Base-by-base conservation (phyloP, 257 asterid species). In the Nyctanthes arbortristis region DNA sequence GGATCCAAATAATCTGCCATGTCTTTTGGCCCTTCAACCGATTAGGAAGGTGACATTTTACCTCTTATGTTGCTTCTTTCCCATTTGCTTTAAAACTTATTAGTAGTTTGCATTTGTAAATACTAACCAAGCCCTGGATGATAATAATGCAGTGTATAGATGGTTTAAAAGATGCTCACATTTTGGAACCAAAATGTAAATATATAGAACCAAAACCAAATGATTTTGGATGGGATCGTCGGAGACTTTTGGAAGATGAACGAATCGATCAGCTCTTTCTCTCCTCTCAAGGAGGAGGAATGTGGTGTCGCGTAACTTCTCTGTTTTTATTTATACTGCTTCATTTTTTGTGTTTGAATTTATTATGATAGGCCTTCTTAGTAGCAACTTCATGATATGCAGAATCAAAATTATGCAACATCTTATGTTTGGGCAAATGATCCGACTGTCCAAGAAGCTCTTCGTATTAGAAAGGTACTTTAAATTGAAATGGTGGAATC, bases 141-240 rank as follows among this genome's bases (percentile, higher is more conserved):
- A 30, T 47, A 69, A 14, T 37, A 11, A 1, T 56, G 77, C 74
- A 83, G 88, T 77, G 88, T 74, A 65, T 24, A 6, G 3, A 58
- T 6, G 16, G 1, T 31, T 7, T 78, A 27, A 5, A 58, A 18
- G 0, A 0, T 0, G 66, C 1, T 0, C 75, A 77, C 45, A 70
- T 80, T 47, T 65, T 83, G 61, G 89, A 85, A 63, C 87, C 89
- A 22, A 69, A 12, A 13, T 86, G 92, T 67, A 31, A 37, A 58
- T 13, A 29, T 20, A 13, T 30, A 35, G 37, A 81, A 30, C 73
- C 79, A 14, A 55, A 34, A 62, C 74, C 66, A n/a, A 63, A 18
- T 30, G 45, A 37, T 35, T 35, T 35, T 35, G 13, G 40, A 35
- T 35, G 40, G 40, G 40, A 8, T 37, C n/a, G 3, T 37, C n/a